These are phyloP conservation scores for Dryas integrifolia DNA, from an alignment of 331 rosid genomes.

Conservation along the genomic window DNA sequence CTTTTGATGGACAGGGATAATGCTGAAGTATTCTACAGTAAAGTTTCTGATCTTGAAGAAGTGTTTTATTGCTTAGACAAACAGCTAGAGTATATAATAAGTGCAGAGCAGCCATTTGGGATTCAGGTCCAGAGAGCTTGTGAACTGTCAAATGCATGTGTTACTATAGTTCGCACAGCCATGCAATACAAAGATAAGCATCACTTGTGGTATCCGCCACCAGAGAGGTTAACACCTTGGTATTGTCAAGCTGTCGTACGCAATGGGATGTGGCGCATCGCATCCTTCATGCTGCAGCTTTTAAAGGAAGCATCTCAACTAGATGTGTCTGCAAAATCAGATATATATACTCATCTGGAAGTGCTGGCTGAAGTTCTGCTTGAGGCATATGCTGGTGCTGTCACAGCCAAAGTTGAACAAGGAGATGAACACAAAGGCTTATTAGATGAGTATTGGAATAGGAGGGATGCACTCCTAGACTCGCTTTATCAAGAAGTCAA, in stretches of 20 bases:
- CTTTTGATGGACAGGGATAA: constrained; percentile 98
- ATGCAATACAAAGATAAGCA: constrained; percentile 69
- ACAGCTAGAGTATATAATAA: constrained; percentile 70
- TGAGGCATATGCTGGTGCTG: constrained; percentile 84
- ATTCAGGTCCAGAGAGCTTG: constrained; percentile 76
- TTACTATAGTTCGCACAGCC: constrained; percentile 55
- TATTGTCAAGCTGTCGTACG: constrained; percentile 78
- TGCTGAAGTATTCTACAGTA: constrained; percentile 93
- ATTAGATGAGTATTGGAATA: constrained; percentile 74
- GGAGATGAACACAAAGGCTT: constrained; percentile 75
- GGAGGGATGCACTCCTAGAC: constrained; percentile 77
- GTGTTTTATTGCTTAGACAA: constrained; percentile 77
- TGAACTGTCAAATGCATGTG: constrained; percentile 89
- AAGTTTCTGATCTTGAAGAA: constrained; percentile 89
- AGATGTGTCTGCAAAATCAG: constrained; percentile 53
- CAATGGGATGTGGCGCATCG: constrained; percentile 76
- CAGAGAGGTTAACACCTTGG: constrained; percentile 91
- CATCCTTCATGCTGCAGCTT: constrained; percentile 70
- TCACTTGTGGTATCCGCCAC: constrained; percentile 94
- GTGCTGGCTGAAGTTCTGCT: constrained; percentile 76
- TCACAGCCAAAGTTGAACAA: constrained; percentile 76
- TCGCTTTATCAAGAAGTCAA: constrained; percentile 65
- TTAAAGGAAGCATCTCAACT: constrained; percentile 63
- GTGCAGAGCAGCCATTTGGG: constrained; percentile 58
- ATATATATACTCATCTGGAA: constrained; percentile 67